These are phyloP conservation scores for Sugiyamaella japonica DNA, from an alignment of 1,139 yeast species.

Conservation along the genomic window DNA sequence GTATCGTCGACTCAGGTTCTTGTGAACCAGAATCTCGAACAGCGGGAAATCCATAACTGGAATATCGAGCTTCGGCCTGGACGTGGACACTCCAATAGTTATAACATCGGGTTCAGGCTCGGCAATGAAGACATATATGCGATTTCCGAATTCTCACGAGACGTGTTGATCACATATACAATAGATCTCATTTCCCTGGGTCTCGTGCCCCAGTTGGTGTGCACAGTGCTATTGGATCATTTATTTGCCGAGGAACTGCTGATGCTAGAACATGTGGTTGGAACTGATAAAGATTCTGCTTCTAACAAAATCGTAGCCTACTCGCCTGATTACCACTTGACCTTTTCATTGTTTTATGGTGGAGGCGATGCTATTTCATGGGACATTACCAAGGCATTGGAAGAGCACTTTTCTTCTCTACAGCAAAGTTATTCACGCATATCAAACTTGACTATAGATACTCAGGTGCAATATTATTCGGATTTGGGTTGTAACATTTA, in stretches of 20 bases:
- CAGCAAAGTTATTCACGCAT: conserved; percentile 47
- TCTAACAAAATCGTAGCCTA: conserved; percentile 47
- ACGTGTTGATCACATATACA: conserved; percentile 50
- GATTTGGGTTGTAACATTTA: conserved; percentile 37
- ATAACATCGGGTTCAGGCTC: conserved; percentile 36
- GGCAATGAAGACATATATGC: conserved; percentile 40
- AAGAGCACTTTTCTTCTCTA: conserved; percentile 49
- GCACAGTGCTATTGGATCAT: conserved; percentile 58
- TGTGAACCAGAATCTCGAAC: conserved; percentile 37
- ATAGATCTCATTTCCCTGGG: conserved; percentile 53
- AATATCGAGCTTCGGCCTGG: conserved; percentile 35
- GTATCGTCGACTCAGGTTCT: conserved; percentile 48
- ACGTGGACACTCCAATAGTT: conserved; percentile 31
- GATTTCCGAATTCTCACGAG: conserved; percentile 42
- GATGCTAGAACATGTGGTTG: conserved; percentile 27
- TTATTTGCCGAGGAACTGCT: conserved; percentile 53
- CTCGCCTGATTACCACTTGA: conserved; percentile 63
- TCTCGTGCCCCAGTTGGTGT: conserved; percentile 59
- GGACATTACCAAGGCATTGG: conserved; percentile 54
- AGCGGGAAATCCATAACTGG: conserved; percentile 34
- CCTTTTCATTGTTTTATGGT: conserved; percentile 62
- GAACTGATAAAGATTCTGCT: conserved; percentile 4
- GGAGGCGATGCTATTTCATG: conserved; percentile 56
- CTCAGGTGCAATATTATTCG: conserved; percentile 76
- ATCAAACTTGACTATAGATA: conserved; percentile 72